Conservation (phyloP, 2,329 filamentous ascomycete genomes). For the Lachnellula suecica region DNA sequence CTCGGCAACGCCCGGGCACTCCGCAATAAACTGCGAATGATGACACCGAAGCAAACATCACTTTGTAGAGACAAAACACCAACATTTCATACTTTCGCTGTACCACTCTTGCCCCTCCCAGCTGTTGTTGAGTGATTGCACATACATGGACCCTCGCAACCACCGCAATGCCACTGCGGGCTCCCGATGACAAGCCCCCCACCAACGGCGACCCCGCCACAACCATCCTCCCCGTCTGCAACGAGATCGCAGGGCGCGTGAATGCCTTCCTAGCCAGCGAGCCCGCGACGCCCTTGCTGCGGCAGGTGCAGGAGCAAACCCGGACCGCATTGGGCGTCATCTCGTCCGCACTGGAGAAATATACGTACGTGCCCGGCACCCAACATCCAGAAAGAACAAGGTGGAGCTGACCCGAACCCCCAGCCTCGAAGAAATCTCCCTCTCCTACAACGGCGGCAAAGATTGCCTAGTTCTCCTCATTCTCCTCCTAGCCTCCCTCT, state of each 20-base stretch:
- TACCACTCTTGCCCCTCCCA: background rate
- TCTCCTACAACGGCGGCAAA: slow-evolving; percentile 98
- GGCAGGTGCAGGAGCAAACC: slow-evolving; percentile 67
- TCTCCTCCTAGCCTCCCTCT: slow-evolving; percentile 49
- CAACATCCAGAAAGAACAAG: background rate
- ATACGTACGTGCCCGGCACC: slow-evolving; percentile 56
- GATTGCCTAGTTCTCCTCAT: slow-evolving; percentile 95
- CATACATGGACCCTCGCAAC: slow-evolving; percentile 22
- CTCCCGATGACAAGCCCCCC: slow-evolving; percentile 20
- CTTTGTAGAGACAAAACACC: no score
- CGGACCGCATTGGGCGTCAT: slow-evolving; percentile 71
- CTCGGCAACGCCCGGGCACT: slow-evolving; percentile 9
- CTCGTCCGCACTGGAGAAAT: slow-evolving; percentile 70
- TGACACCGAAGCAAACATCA: no score
- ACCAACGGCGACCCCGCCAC: slow-evolving; percentile 14
- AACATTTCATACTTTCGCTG: no score
- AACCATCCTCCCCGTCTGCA: slow-evolving; percentile 28
- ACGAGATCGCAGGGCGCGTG: slow-evolving; percentile 23
- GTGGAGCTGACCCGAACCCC: background rate
- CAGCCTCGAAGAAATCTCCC: slow-evolving; percentile 75
- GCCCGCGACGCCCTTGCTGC: slow-evolving; percentile 23
- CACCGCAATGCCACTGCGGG: slow-evolving; percentile 28
- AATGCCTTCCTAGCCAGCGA: slow-evolving; percentile 31
- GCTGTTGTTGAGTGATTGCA: background rate
- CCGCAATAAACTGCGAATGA: no score